Evolutionary conservation across 2,329 filamentous ascomycete genomes (phyloP), one percentile per base, ranked within the genome.

Genomic region (Neocatenulostroma microsporum): DNA sequence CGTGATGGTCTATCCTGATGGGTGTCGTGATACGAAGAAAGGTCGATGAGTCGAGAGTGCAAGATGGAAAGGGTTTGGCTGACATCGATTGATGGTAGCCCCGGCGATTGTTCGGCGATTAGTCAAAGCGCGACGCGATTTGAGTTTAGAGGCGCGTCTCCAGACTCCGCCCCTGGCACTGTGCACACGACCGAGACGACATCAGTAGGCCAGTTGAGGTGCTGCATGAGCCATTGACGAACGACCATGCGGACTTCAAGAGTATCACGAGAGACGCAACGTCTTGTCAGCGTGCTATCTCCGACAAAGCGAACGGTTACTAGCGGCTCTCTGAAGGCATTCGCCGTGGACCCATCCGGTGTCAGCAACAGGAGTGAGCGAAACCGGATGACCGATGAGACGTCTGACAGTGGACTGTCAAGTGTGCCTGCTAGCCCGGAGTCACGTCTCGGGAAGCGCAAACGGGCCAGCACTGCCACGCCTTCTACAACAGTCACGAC

Each of bases 391-490:
- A n/a, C n/a, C n/a, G n/a, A n/a, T n/a, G n/a, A n/a, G n/a, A n/a
- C n/a, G n/a, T n/a, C n/a, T n/a, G n/a, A 7, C 20, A 25, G 6
- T 6, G 5, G 14, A 10, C 8, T 24, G 21, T 15, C 31, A 12
- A 17, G 20, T 15, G 21, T 12, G 5, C 8, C 31, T 17, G 3
- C 20, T 4, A 26, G 31, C n/a, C 7, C 21, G 10, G 15, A 20
- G 14, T 4, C 15, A 11, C 9, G 40, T 19, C 9, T 39, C 15
- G 43, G 44, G 4, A 56, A 54, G 38, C 46, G 48, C 8, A 56
- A 54, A 32, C 49, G 50, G 18, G 36, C 30, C 18, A 32, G 27
- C 18, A 13, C 19, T 15, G 24, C 30, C 13, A 36, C 30, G 25
- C 25, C 2, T 2, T 25, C n/a, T 12, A 41, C 36, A 28, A 36